Percentiles rank a stretch among this genome's conserved stretches.
Evolutionary conservation across 345 rosid genomes (phyloP).

Genomic region (Durio zibethinus): DNA sequence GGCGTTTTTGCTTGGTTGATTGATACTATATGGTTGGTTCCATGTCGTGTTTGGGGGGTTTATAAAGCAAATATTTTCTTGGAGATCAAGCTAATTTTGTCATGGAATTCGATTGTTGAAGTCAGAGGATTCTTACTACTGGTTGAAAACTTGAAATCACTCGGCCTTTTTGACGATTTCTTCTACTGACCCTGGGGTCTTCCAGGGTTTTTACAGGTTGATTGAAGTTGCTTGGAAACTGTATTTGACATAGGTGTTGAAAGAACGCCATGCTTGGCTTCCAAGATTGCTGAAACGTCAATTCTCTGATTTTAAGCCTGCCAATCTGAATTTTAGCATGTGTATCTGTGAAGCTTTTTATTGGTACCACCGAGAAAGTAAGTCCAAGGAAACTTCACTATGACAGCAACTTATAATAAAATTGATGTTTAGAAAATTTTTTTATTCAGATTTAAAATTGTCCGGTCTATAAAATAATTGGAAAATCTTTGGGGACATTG

Average conservation of each 20-base stretch:
- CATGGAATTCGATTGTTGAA: neutral
- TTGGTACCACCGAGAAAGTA: neutral
- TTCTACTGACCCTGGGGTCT: neutral
- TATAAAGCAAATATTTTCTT: neutral
- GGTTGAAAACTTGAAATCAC: neutral
- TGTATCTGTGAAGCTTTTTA: neutral
- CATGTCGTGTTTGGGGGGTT: neutral
- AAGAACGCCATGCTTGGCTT: neutral
- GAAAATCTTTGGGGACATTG: neutral
- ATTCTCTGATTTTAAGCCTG: neutral
- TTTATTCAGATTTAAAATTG: neutral
- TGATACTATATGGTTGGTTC: neutral
- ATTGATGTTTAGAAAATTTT: neutral
- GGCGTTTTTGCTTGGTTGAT: neutral
- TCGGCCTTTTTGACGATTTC: neutral
- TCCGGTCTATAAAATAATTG: neutral
- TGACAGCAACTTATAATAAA: neutral
- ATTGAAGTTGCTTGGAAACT: neutral
- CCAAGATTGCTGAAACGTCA: neutral
- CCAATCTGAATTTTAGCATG: neutral
- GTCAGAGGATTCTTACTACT: neutral
- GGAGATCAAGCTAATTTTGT: neutral
- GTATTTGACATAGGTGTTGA: neutral
- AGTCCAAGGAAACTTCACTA: neutral
- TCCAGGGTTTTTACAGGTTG: neutral